Percentiles rank a stretch among this genome's conserved stretches.
Conservation (phyloP, 345 rosid species). For the Anastatica hierochuntica region DNA sequence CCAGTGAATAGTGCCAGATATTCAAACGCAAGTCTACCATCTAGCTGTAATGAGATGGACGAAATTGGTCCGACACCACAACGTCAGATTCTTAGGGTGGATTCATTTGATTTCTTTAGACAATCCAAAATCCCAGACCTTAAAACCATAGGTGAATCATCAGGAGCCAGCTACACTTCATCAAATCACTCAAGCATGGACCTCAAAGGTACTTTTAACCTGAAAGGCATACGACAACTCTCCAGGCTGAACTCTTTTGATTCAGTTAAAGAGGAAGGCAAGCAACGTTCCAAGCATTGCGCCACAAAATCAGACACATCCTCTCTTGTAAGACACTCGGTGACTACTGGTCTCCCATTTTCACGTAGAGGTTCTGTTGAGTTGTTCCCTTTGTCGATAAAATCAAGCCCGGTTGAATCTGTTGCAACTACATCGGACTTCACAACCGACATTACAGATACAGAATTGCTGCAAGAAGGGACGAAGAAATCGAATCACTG, state of each 20-base stretch:
- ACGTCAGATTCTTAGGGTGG: conserved; percentile 30
- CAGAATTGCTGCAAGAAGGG: conserved; percentile 33
- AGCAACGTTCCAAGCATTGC: conserved; percentile 29
- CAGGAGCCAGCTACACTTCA: conserved; percentile 30
- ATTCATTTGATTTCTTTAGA: conserved; percentile 40
- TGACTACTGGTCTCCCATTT: conserved; percentile 29
- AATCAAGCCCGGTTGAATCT: conserved; percentile 43
- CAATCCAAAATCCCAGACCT: conserved; percentile 27
- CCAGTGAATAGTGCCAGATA: conserved; percentile 23
- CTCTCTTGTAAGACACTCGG: conserved; percentile 34
- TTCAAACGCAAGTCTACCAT: conserved; percentile 36
- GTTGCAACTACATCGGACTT: conserved; percentile 33
- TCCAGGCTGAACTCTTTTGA: conserved; percentile 41
- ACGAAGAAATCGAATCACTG: conserved; percentile 36
- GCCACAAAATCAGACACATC: conserved; percentile 31
- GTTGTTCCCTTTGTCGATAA: conserved; percentile 35
- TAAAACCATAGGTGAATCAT: conserved; percentile 40
- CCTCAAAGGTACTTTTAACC: conserved; percentile 26
- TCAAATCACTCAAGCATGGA: conserved; percentile 31
- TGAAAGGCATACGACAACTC: conserved; percentile 27
- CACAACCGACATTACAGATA: conserved; percentile 24
- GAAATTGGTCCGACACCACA: conserved; percentile 26
- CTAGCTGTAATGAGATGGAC: conserved; percentile 25
- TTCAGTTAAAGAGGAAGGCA: conserved; percentile 29
- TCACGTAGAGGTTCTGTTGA: conserved; percentile 35